Evolutionary conservation across 345 rosid species (phyloP), one percentile per base, ranked within the genome.

Genomic region (Ricinus communis): DNA sequence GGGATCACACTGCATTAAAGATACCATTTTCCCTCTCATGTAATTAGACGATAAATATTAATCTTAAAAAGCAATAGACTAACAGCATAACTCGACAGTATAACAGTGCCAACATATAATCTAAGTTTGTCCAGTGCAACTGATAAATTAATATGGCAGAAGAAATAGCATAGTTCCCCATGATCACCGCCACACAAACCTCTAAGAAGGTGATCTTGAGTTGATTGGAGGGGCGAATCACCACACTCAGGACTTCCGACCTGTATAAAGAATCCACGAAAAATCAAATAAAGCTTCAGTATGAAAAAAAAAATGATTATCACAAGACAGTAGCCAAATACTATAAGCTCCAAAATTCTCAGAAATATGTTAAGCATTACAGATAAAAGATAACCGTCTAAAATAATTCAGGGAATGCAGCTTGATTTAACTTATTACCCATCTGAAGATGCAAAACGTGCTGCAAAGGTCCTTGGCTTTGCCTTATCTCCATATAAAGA

Each of bases 131-230:
- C 24, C 16, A 14, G 19, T 12, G 30, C 25, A 36, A 56, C 21
- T 33, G 47, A 33, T 16, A 28, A 30, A 45, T 9, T 31, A 45
- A 63, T 54, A 63, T 22, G n/a, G 22, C 55, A 50, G 21, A 40
- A 41, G 33, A 27, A 65, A 13, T 30, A 38, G 33, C 15, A 62
- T 30, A 62, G 51, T 38, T 19, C 19, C n/a, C 16, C 49, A 50
- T 5, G 31, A 19, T 22, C 3, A 41, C 51, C 31, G 13, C 59
- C 0, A 18, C 52, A 67, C 80, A 85, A 70, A 89, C 96, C 96
- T 94, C 98, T 74, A 94, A 87, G 85, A 91, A 91, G 69, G 98
- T 94, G 80, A 94, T 87, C 86, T 91, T 94, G 64, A 94, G 95
- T 78, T 78, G 85, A 85, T 90, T 94, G 64, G 97, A 78, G 12